A percentile compares a stretch with the other conserved stretches of the same genome.
Conservation (phyloP, 805 yeast genomes). For the Candida schatavii region DNA sequence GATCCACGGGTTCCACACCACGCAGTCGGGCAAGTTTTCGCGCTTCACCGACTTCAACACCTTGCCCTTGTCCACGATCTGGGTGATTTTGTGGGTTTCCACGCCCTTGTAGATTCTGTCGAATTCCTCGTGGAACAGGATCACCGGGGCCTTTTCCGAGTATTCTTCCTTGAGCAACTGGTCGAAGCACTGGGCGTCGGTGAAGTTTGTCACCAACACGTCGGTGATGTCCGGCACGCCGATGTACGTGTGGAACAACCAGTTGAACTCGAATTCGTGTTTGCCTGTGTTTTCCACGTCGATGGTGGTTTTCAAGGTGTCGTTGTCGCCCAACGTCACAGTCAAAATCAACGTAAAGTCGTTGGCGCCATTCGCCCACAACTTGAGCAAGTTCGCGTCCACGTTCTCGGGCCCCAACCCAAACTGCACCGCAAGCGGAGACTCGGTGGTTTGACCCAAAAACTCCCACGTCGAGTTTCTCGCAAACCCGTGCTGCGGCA, state of each 20-base stretch:
- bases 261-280: constrained; percentile 76
- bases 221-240: constrained; percentile 74
- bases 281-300: constrained; percentile 72
- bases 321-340: constrained; percentile 52
- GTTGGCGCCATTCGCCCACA: constrained; percentile 51
- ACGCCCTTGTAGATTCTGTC: constrained; percentile 80
- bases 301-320: constrained; percentile 62
- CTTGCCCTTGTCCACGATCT: constrained; percentile 68
- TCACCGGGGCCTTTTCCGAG: constrained; percentile 70
- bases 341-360: constrained; percentile 80
- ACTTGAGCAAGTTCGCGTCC: constrained; percentile 51
- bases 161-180: constrained; percentile 65
- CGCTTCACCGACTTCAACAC: constrained; percentile 69
- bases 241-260: constrained; percentile 92
- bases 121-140: constrained; percentile 70
- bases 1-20: constrained; percentile 98
- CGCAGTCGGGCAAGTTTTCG: constrained; percentile 61
- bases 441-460: constrained; percentile 73
- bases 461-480: constrained; percentile 91
- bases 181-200: constrained; percentile 71
- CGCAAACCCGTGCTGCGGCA: constrained; percentile 98
- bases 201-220: constrained; percentile 71
- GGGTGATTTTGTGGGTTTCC: constrained; percentile 51
- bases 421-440: constrained; percentile 75
- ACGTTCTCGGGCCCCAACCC: constrained; percentile 87